Evolutionary conservation across 2,329 filamentous ascomycete species (phyloP), one percentile per base, ranked within the genome.

Genomic region (Aspergillus carbonarius): DNA sequence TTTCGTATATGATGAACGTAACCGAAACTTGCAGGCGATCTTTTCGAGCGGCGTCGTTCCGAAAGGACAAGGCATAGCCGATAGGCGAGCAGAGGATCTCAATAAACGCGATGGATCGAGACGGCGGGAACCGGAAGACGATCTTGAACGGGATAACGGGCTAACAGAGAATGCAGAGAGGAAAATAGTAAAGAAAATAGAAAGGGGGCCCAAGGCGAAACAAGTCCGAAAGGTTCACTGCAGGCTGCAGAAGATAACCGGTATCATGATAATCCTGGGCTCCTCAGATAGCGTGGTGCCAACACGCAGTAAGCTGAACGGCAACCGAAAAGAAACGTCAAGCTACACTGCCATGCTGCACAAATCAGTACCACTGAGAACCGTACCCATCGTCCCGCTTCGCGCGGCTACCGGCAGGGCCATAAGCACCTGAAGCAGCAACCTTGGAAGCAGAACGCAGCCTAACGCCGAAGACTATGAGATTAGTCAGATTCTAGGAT

Each of bases 381-480:
- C 74, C 75, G 68, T 83, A 77, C 82, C 77, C 77, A 73, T 82
- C 79, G 70, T 82, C 80, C 74, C 77, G 79, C 77, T 79, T 82
- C 74, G 79, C 75, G 76, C 79, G 80, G 73, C 81, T 77, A 75
- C 75, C 74, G 70, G 75, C 72, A 76, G 77, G 72, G 67, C 72
- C 70, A 72, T 76, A 74, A 69, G 71, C 63, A 78, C 76, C 77
- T 74, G 75, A 74, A 76, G 81, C 81, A 80, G 80, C 83, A 82
- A 86, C 86, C 81, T 88, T 90, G 72, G 88, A 89, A 84, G 88
- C 86, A 83, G 89, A 91, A 84, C 88, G 89, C 83, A 91, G 88
- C 88, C 89, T 91, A 86, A 87, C 88, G 89, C 84, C 87, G 88
- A 84, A 88, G 85, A 89, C 88, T 91, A 88, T 87, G 80, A 83